phyloP scores from a whole-genome alignment of 768 basidiomycete species.

The Neoboletus brunneissimus region DNA sequence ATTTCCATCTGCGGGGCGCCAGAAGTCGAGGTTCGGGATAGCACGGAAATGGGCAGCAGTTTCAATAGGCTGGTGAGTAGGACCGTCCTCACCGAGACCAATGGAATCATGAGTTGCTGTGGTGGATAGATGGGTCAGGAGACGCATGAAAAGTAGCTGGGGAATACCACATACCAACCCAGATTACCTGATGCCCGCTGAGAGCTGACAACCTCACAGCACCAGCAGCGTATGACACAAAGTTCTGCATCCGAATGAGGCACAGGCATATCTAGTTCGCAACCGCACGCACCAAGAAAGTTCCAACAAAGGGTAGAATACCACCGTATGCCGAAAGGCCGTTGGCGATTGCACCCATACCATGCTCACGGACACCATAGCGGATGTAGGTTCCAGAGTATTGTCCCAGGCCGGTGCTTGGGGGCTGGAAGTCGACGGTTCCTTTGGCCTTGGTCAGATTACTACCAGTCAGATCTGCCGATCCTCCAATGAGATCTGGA shows the following conservation, averaged over 20 bases:
- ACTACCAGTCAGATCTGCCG: conserved; percentile 88
- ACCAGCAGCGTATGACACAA: conserved; percentile 91
- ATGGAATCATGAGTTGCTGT: conserved; percentile 93
- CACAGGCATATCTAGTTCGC: background rate
- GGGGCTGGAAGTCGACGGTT: conserved; percentile 89
- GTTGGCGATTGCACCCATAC: conserved; percentile 94
- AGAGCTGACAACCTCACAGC: conserved; percentile 90
- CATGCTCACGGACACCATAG: conserved; percentile 97
- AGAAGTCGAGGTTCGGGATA: conserved; percentile 88
- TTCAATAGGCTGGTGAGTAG: conserved; percentile 95
- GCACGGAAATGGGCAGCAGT: conserved; percentile 85
- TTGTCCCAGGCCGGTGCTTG: conserved; percentile 76
- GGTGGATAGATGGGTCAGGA: background rate
- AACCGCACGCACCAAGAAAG: conserved; percentile 70
- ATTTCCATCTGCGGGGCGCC: conserved; percentile 93
- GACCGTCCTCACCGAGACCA: conserved; percentile 90
- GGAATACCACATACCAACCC: conserved; percentile 65
- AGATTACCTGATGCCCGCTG: conserved; percentile 86
- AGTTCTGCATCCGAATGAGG: conserved; percentile 55
- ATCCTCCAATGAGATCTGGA: conserved; percentile 87
- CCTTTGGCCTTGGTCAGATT: conserved; percentile 87
- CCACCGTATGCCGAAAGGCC: conserved; percentile 88
- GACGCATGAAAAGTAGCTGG: background rate
- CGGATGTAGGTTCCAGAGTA: conserved; percentile 91
- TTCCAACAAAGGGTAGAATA: conserved; percentile 86